A percentile compares a stretch with the other conserved stretches of the same genome.
phyloP scores from a whole-genome alignment of 2,329 filamentous ascomycete species.

The Ceratocystis ficicola region DNA sequence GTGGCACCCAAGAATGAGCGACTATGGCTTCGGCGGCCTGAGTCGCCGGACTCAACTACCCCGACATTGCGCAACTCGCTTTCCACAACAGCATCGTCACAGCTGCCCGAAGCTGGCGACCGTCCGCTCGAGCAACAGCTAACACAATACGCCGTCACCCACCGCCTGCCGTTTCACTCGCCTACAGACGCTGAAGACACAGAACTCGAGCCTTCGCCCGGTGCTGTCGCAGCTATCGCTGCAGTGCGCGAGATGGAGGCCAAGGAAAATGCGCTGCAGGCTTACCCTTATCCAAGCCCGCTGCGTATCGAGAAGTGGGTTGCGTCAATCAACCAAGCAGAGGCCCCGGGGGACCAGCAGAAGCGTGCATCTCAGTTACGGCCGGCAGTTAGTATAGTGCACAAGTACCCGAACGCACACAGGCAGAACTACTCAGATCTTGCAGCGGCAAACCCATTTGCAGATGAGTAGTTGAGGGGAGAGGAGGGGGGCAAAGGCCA shows the following conservation, averaged over 20 bases:
- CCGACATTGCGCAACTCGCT: constrained; percentile 18
- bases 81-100: constrained; percentile 14
- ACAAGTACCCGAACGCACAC: constrained; percentile 22
- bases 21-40: constrained; percentile 5
- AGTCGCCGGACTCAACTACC: constrained; percentile 14
- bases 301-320: constrained; percentile 20
- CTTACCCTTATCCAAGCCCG: constrained; percentile 5
- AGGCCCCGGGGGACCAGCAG: not conserved
- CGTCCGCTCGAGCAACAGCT: constrained; percentile 14
- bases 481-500: not conserved
- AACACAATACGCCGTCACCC: not conserved
- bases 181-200: not conserved
- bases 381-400: constrained; percentile 19
- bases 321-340: constrained; percentile 13
- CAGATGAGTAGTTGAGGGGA: not conserved
- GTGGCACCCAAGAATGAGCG: not conserved
- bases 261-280: not conserved
- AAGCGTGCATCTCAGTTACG: not conserved
- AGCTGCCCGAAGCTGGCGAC: not conserved
- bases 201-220: not conserved
- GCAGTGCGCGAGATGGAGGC: not conserved
- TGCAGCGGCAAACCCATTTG: constrained; percentile 21
- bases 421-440: constrained; percentile 23
- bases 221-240: not conserved
- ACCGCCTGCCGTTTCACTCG: constrained; percentile 16